phyloP scores from a whole-genome alignment of 108 stramenopile genomes.

The Fistulifera solaris region DNA sequence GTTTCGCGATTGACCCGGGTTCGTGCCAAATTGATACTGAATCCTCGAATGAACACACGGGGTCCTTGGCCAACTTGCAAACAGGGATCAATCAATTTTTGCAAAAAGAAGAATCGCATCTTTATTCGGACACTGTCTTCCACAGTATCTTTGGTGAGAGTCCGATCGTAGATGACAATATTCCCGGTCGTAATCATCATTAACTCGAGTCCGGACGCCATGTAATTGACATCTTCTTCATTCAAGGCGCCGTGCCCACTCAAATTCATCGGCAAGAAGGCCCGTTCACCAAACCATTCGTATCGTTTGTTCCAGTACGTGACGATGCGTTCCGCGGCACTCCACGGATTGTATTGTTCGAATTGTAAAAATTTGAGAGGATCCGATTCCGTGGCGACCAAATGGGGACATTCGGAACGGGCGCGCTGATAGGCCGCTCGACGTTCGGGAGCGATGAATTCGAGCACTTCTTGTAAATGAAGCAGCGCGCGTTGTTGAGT shows the following conservation, averaged over 20 bases:
- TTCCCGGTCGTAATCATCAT: too few relatives aligned
- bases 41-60: too few relatives aligned
- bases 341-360: conserved; percentile 11
- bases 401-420: not conserved
- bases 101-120: conserved; percentile 2
- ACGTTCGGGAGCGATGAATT: not conserved
- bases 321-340: conserved; percentile 1
- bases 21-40: too few relatives aligned
- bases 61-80: too few relatives aligned
- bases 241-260: conserved; percentile 4
- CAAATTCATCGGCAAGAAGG: conserved; percentile 4
- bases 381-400: conserved; percentile 5
- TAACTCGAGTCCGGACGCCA: conserved; percentile 1
- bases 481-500: too few relatives aligned
- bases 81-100: too few relatives aligned
- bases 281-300: conserved; percentile 8
- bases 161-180: too few relatives aligned
- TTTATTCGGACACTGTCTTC: not conserved
- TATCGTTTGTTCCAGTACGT: conserved; percentile 11
- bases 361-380: conserved; percentile 7
- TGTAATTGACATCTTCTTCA: conserved; percentile 5
- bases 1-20: too few relatives aligned
- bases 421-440: conserved; percentile 2
- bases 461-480: not conserved
- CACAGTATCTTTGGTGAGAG: not conserved